Evolutionary conservation across 768 basidiomycete genomes (phyloP).

Genomic region (Auriscalpium orientale): DNA sequence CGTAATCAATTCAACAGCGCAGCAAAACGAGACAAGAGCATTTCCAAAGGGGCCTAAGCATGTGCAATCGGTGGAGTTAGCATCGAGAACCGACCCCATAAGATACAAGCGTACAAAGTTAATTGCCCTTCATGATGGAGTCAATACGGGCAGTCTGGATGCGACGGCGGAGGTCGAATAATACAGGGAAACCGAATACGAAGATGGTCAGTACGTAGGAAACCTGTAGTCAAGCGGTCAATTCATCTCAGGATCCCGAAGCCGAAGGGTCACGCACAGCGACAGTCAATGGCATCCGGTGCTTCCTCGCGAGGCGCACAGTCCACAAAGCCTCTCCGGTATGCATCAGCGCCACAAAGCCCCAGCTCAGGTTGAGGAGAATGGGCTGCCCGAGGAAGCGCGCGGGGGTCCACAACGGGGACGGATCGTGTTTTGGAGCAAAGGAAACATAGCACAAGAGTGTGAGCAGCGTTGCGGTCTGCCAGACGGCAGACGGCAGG

Average conservation of each 20-base stretch:
- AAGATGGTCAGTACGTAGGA: conserved; percentile 47
- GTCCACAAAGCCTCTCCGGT: conserved; percentile 42
- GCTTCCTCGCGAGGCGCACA: conserved; percentile 38
- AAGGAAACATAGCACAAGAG: conserved; percentile 28
- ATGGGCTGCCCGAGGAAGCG: conserved; percentile 23
- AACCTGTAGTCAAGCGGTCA: conserved; percentile 27
- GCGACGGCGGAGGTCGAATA: conserved; percentile 43
- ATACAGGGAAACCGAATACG: conserved; percentile 47
- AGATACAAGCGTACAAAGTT: neutral
- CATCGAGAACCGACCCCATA: too few species aligned
- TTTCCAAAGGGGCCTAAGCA: too few species aligned
- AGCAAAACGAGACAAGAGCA: too few species aligned
- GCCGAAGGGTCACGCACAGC: conserved; percentile 27
- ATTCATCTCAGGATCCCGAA: neutral
- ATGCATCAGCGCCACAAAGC: conserved; percentile 32
- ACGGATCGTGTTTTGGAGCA: conserved; percentile 17
- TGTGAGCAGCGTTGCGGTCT: conserved; percentile 21
- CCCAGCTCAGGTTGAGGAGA: conserved; percentile 26
- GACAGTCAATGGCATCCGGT: conserved; percentile 38
- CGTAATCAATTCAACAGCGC: too few species aligned
- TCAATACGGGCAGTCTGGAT: conserved; percentile 67
- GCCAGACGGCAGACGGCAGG: conserved; percentile 28
- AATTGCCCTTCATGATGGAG: conserved; percentile 73
- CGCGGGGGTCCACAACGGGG: conserved; percentile 22
- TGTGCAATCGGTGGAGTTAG: too few species aligned